Base-by-base conservation (phyloP, 345 rosid genomes). In the Luvunga scandens region DNA sequence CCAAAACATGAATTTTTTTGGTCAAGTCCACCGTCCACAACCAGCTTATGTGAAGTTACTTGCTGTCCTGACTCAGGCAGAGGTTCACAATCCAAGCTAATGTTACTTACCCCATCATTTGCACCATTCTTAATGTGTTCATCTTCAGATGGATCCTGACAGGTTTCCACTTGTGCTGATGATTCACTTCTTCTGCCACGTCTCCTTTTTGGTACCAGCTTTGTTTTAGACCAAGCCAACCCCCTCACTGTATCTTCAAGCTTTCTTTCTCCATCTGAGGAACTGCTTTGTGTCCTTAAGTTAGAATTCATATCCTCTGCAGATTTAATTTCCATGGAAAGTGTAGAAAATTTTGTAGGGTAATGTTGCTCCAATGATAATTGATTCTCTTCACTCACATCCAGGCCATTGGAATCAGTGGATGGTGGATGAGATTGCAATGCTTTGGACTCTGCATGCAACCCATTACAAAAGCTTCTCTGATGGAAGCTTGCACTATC, bases 21-120 rank as follows among this genome's bases (percentile, higher is more conserved):
- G 13, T 62, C 42, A 71, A 45, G 72, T 39, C 67, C 79, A 38
- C 45, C 80, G 50, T 34, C 77, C 6, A 22, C 55, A 31, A 75
- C 66, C 22, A 39, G 57, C 66, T 79, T 66, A 25, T 39, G 55
- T 72, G n/a, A 48, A 73, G 38, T 25, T 45, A 61, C 74, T 50
- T 62, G 57, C 33, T 79, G 69, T 79, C 4, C 81, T 13, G 39
- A 39, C 53, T 61, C 62, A 5, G 76, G 50, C 25, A 60, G 36
- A 65, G 63, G 78, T 72, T 73, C 50, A 24, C 59, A 65, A 48
- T 83, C 77, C 68, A 76, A 38, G 71, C 79, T 79, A 10, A 79
- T 65, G 66, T 74, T 69, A 59, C 36, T 66, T 9, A 48, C 28
- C 28, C 48, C 55, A 60, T 14, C 68, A 57, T 55, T 78, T 55